These are phyloP conservation scores for Sugiyamaella floridensis DNA, from an alignment of 805 yeast genomes.

Conservation along the genomic window DNA sequence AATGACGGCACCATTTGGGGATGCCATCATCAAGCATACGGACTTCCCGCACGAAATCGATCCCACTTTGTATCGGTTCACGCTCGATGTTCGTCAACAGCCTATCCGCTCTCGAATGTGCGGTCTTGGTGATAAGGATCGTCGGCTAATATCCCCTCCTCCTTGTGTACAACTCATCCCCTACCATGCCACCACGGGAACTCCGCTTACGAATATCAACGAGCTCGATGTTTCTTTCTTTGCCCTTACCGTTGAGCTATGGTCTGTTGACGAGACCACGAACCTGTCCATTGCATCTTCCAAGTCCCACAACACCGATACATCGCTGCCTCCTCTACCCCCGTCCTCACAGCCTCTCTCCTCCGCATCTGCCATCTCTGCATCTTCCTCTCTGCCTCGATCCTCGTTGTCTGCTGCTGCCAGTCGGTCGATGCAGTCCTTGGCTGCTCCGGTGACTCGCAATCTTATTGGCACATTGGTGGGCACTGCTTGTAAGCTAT, in stretches of 20 bases:
- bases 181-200: slow-evolving; percentile 22
- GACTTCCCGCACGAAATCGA: background rate
- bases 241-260: slow-evolving; percentile 37
- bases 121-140: slow-evolving; percentile 38
- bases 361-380: background rate
- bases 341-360: background rate
- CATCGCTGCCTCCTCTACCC: background rate
- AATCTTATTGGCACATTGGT: slow-evolving; percentile 38
- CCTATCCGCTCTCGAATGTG: slow-evolving; percentile 43
- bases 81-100: slow-evolving; percentile 35
- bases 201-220: slow-evolving; percentile 17
- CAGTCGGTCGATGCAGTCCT: slow-evolving; percentile 5
- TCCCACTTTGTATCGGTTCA: background rate
- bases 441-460: slow-evolving; percentile 28
- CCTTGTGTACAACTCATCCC: slow-evolving; percentile 26
- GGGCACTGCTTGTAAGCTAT: slow-evolving; percentile 34
- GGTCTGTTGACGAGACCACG: slow-evolving; percentile 32
- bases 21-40: background rate
- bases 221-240: slow-evolving; percentile 31
- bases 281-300: slow-evolving; percentile 20
- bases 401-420: background rate
- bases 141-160: slow-evolving; percentile 29
- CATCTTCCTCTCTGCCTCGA: background rate
- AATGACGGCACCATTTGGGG: background rate
- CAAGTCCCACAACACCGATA: background rate